phyloP scores from a whole-genome alignment of 768 basidiomycete species.

The Porpolomopsis calyptriformis region DNA sequence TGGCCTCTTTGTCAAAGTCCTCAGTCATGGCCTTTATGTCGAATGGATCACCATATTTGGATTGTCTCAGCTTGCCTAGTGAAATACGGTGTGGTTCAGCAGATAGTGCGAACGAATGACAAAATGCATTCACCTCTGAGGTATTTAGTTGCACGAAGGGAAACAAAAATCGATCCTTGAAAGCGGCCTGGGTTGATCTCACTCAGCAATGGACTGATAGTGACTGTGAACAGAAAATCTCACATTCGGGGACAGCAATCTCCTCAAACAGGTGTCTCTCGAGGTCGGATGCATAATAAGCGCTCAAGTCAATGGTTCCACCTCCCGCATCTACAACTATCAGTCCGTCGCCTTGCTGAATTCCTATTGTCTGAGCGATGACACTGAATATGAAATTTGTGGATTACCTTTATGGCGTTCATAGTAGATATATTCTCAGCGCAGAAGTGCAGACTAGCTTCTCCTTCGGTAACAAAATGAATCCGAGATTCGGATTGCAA shows the following conservation, averaged over 20 bases:
- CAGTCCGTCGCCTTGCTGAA: conserved; percentile 35
- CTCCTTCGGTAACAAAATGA: conserved; percentile 54
- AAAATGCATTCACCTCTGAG: conserved; percentile 23
- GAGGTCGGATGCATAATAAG: conserved; percentile 28
- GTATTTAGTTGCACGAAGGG: conserved; percentile 28
- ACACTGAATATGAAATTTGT: not conserved
- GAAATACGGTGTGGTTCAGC: not conserved
- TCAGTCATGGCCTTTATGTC: conserved; percentile 32
- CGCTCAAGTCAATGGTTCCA: conserved; percentile 50
- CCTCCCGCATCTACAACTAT: conserved; percentile 52
- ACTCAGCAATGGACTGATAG: not conserved
- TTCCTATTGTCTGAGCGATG: not conserved
- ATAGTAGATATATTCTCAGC: conserved; percentile 29
- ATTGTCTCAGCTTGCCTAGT: conserved; percentile 30
- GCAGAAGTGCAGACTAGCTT: conserved; percentile 50
- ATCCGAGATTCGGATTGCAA: conserved; percentile 31
- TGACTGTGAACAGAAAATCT: conserved; percentile 5
- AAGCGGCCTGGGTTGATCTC: conserved; percentile 28
- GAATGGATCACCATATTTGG: conserved; percentile 24
- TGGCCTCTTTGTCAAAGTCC: conserved; percentile 39
- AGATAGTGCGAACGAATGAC: too few relatives aligned
- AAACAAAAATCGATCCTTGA: conserved; percentile 42
- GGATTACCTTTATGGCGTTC: conserved; percentile 22
- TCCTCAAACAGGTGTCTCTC: conserved; percentile 30
- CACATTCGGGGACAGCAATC: conserved; percentile 36